Base-by-base conservation (phyloP, 495 filamentous ascomycete species). In the Xeromyces bisporus region DNA sequence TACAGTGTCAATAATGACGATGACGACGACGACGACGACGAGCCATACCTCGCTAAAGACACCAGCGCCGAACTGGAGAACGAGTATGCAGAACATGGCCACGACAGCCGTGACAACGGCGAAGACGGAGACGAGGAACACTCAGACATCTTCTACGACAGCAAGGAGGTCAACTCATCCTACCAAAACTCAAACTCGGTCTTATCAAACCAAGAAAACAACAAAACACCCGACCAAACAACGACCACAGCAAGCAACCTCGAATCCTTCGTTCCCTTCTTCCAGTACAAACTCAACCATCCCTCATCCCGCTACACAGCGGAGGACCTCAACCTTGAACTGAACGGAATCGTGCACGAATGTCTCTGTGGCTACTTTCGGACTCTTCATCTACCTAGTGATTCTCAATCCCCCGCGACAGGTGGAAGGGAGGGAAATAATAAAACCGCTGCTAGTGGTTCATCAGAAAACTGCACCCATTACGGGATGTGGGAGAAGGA, bases 401-500 rank as follows among this genome's bases (percentile, higher is more conserved):
- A 29, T 10, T 35, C 43, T 1, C 15, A 16, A 12, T 24, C 35
- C 1, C 1, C 18, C 6, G 3, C 12, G 1, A 24, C 23, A 15
- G 29, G 7, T 0, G 28, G 28, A 2, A 15, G 29, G n/a, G 15
- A 23, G 1, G n/a, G n/a, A n/a, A n/a, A n/a, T n/a, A n/a, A n/a
- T n/a, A n/a, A n/a, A n/a, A n/a, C n/a, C n/a, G n/a, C n/a, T n/a
- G n/a, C n/a, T n/a, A n/a, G n/a, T n/a, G n/a, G n/a, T n/a, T n/a
- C n/a, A n/a, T n/a, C n/a, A n/a, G 18, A 31, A 4, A 7, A 17
- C 7, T 58, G 57, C 31, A 30, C 16, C n/a, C 57, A 61, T 28
- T 27, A 47, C 0, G 51, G 51, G 1, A 28, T 29, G 15, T 62
- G 57, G 55, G 10, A 33, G 7, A 56, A 56, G 32, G 13, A 36